A percentile compares a stretch with the other conserved stretches of the same genome.
Evolutionary conservation across 768 basidiomycete genomes (phyloP).

Genomic region (Calocybe indica): DNA sequence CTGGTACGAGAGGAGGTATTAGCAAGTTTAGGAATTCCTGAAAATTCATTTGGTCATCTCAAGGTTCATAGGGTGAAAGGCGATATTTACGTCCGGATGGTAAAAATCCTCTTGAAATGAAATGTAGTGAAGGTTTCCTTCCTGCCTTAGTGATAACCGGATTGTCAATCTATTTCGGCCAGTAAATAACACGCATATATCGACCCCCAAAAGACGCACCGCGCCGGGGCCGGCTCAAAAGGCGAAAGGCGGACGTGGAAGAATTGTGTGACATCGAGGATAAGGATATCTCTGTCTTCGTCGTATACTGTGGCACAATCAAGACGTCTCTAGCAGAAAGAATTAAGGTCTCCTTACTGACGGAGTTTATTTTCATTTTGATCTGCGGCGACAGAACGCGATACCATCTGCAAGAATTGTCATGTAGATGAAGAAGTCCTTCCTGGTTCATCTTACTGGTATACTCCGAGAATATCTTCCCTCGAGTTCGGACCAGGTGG

Average conservation of each 20-base stretch:
- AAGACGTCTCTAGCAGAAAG: not conserved
- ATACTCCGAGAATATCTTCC: constrained; percentile 48
- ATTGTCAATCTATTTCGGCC: not conserved
- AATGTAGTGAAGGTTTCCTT: constrained; percentile 32
- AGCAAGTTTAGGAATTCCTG: constrained; percentile 1
- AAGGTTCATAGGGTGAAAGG: not conserved
- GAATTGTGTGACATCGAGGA: constrained; percentile 47
- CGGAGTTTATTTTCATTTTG: constrained; percentile 30
- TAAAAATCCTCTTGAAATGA: constrained; percentile 54
- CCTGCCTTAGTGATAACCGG: constrained; percentile 39
- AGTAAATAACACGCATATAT: not conserved
- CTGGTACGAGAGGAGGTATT: constrained; percentile 5
- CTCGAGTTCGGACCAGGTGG: constrained; percentile 42
- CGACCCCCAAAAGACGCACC: constrained; percentile 25
- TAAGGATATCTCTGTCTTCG: constrained; percentile 26
- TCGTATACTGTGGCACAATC: constrained; percentile 39
- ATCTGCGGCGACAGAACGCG: constrained; percentile 53
- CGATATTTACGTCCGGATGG: constrained; percentile 34
- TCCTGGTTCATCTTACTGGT: constrained; percentile 34
- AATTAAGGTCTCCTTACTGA: constrained; percentile 28
- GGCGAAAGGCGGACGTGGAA: constrained; percentile 49
- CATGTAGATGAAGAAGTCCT: not conserved
- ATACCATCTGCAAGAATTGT: constrained; percentile 42
- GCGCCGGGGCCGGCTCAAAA: constrained; percentile 35
- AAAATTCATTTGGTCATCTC: not conserved